phyloP scores from a whole-genome alignment of 164 flowering plant species.

The Pachysandra terminalis region DNA sequence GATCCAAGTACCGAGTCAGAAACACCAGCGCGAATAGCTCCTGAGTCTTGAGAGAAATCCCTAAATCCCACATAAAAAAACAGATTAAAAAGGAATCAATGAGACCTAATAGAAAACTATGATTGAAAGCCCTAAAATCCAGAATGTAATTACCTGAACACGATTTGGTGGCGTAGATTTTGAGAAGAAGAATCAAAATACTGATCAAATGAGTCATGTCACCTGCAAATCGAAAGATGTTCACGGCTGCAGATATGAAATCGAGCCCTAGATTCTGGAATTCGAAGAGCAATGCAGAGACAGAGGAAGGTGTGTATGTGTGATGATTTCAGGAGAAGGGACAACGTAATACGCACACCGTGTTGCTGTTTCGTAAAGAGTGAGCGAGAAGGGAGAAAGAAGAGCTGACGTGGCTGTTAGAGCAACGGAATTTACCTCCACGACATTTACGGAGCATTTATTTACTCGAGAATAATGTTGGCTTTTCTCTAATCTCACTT shows the following conservation, averaged over 20 bases:
- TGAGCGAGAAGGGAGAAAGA: too few relatives aligned
- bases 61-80: slow-evolving; percentile 24
- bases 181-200: slow-evolving; percentile 74
- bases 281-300: too few relatives aligned
- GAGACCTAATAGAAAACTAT: neutral
- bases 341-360: too few relatives aligned
- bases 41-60: slow-evolving; percentile 92
- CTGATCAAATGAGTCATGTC: slow-evolving; percentile 87
- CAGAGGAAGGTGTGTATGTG: too few relatives aligned
- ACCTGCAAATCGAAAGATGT: slow-evolving; percentile 77
- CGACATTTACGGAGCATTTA: too few relatives aligned
- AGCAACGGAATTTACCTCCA: too few relatives aligned
- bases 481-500: too few relatives aligned
- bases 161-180: slow-evolving; percentile 86
- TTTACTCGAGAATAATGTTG: too few relatives aligned
- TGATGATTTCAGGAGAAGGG: too few relatives aligned
- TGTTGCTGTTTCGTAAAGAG: too few relatives aligned
- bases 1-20: slow-evolving; percentile 73
- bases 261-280: slow-evolving; percentile 18
- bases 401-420: too few relatives aligned
- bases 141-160: slow-evolving; percentile 58
- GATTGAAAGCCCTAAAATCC: slow-evolving; percentile 4
- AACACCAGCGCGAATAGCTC: slow-evolving; percentile 82
- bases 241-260: slow-evolving; percentile 40
- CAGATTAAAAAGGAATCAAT: slow-evolving; percentile 2